Conservation (phyloP, 495 filamentous ascomycete species). For the Parathielavia appendiculata region DNA sequence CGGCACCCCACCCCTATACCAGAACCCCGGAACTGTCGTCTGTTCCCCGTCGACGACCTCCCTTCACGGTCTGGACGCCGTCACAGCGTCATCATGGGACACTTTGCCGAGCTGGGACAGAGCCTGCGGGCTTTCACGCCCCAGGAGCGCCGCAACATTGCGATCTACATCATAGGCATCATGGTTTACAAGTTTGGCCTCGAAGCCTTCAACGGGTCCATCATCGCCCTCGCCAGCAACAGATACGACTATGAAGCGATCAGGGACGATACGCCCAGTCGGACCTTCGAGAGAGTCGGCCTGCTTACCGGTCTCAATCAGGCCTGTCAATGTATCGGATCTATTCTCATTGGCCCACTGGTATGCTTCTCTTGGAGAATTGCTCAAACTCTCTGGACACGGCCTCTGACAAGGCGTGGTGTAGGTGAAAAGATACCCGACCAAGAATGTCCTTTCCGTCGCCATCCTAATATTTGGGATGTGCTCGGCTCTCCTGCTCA, state of each 20-base stretch:
- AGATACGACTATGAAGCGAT: constrained; percentile 41
- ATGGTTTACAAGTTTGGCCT: constrained; percentile 46
- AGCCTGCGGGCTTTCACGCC: constrained; percentile 28
- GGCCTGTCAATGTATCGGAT: constrained; percentile 43
- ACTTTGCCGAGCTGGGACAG: constrained; percentile 12
- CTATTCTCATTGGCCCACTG: constrained; percentile 43
- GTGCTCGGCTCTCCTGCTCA: constrained; percentile 35
- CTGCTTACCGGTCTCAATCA: constrained; percentile 42
- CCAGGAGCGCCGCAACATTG: constrained; percentile 37
- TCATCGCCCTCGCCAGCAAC: constrained; percentile 41
- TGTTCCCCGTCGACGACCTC: background rate
- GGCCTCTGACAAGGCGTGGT: background rate
- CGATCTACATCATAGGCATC: constrained; percentile 38
- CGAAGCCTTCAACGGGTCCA: constrained; percentile 44
- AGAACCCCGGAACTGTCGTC: background rate
- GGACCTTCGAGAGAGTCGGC: constrained; percentile 42
- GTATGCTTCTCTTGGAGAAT: constrained; percentile 14
- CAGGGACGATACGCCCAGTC: constrained; percentile 23
- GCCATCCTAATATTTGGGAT: constrained; percentile 39
- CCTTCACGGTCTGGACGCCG: constrained; percentile 1
- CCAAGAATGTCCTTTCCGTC: constrained; percentile 34
- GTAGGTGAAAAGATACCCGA: constrained; percentile 35
- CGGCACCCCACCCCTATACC: constrained; percentile 5
- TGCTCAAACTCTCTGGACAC: background rate
- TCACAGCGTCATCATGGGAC: constrained; percentile 16